Evolutionary conservation across 2,329 filamentous ascomycete genomes (phyloP), one percentile per base, ranked within the genome.

Genomic region (Macrophomina tecta): DNA sequence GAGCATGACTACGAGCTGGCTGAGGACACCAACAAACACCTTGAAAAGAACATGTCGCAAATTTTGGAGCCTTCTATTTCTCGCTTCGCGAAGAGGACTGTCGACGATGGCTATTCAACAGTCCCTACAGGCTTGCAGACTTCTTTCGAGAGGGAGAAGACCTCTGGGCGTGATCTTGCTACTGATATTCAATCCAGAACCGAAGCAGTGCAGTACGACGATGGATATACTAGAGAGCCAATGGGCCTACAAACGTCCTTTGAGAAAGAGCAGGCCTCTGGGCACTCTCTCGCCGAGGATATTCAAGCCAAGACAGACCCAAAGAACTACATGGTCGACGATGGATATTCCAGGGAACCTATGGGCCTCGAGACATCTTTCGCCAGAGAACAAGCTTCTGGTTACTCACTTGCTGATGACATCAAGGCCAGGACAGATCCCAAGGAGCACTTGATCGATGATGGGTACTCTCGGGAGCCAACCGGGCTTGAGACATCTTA

Each of bases 171-270:
- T 11, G 56, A 62, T 32, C 64, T 66, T 9, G 64, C 45, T 42
- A 40, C 53, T 51, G 64, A 66, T 28, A 60, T 66, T 28, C 30
- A 49, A 38, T 48, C 53, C n/a, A 60, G 46, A 23, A 32, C 52
- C 38, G 34, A 45, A 8, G 46, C 46, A 2, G 42, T 36, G 30
- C 63, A 65, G 18, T 49, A 56, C 9, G 51, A 65, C n/a, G 67
- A 71, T 51, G 65, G 68, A 9, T 68, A 69, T 49, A 58, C 69
- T 2, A 63, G 49, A 30, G 18, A 32, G 56, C 68, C 71, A 12
- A 63, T 67, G n/a, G 70, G 70, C 9, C 36, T 71, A 34, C 63
- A 71, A 64, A 71, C 66, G 49, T 69, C 67, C 7, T 72, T 69
- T 34, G 68, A 66, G 11, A 62, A 53, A 8, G 71, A 72, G 49